Evolutionary conservation across 1,139 yeast species (phyloP).

Genomic region (Suhomyces guaymorum): DNA sequence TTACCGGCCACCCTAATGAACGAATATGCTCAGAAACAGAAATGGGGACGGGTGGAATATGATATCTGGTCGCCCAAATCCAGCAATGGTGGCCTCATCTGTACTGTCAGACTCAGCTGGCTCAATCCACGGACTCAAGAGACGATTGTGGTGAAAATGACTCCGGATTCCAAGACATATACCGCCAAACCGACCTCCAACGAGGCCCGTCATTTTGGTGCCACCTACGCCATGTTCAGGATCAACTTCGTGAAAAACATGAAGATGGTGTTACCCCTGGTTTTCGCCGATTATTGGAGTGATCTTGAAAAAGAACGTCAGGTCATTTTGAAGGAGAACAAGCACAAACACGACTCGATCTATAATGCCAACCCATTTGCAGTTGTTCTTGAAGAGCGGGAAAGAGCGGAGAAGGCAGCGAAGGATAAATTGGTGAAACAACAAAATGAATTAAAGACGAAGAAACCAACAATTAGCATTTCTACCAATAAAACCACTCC

Average conservation of each 20-base stretch:
- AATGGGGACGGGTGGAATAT: slow-evolving; percentile 85
- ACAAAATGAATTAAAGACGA: slow-evolving; percentile 39
- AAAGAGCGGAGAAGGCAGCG: slow-evolving; percentile 37
- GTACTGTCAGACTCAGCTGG: slow-evolving; percentile 63
- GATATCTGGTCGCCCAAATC: slow-evolving; percentile 51
- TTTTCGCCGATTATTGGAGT: slow-evolving; percentile 78
- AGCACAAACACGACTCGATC: slow-evolving; percentile 46
- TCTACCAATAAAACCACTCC: slow-evolving; percentile 3
- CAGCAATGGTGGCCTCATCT: slow-evolving; percentile 53
- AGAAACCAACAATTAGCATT: slow-evolving; percentile 43
- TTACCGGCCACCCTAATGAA: slow-evolving; percentile 83
- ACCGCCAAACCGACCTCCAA: slow-evolving; percentile 75
- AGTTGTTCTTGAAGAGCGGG: slow-evolving; percentile 56
- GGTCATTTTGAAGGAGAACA: slow-evolving; percentile 44
- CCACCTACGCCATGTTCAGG: slow-evolving; percentile 82
- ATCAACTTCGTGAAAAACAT: slow-evolving; percentile 78
- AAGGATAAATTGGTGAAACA: slow-evolving; percentile 46
- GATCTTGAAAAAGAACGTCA: slow-evolving; percentile 63
- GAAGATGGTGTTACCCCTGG: slow-evolving; percentile 83
- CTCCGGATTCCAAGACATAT: slow-evolving; percentile 56
- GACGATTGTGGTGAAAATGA: slow-evolving; percentile 55
- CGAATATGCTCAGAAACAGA: slow-evolving; percentile 84
- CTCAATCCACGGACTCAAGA: slow-evolving; percentile 82
- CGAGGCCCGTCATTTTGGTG: slow-evolving; percentile 89
- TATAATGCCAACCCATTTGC: slow-evolving; percentile 75